Conservation (phyloP, 2,329 filamentous ascomycete species). For the Biscogniauxia mediterranea region DNA sequence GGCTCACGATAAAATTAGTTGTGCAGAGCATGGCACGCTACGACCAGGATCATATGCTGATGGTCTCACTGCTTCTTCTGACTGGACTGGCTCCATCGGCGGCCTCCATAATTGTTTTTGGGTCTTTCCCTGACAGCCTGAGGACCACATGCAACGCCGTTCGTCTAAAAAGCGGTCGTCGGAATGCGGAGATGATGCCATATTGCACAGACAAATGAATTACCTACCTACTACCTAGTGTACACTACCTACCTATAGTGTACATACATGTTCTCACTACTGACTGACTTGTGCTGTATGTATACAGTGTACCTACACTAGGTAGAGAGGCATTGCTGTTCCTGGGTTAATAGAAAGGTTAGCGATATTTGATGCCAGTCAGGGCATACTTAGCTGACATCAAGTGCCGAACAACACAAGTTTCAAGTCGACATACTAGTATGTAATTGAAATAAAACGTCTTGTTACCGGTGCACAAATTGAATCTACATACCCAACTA, state of each 20-base stretch:
- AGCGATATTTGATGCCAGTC: too few relatives aligned
- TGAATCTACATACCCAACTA: neutral
- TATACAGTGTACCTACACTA: neutral
- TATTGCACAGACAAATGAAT: neutral
- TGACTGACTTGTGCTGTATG: too few relatives aligned
- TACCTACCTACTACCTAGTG: too few relatives aligned
- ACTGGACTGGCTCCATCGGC: neutral
- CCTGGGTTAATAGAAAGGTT: too few relatives aligned
- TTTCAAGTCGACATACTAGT: too few relatives aligned
- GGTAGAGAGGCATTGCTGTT: neutral
- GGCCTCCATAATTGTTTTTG: neutral
- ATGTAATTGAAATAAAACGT: too few relatives aligned
- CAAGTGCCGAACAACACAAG: too few relatives aligned
- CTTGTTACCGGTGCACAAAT: neutral
- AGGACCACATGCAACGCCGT: neutral
- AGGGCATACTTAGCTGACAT: too few relatives aligned
- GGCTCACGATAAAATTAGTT: constrained; percentile 20
- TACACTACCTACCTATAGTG: too few relatives aligned
- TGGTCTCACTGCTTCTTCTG: neutral
- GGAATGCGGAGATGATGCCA: neutral
- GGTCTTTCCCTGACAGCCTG: too few relatives aligned
- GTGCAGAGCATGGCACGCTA: constrained; percentile 7
- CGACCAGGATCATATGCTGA: constrained; percentile 15
- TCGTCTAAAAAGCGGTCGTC: neutral
- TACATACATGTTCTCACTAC: too few relatives aligned